Conservation (phyloP, 441 rosid species). For the Gossypium schwendimanii region DNA sequence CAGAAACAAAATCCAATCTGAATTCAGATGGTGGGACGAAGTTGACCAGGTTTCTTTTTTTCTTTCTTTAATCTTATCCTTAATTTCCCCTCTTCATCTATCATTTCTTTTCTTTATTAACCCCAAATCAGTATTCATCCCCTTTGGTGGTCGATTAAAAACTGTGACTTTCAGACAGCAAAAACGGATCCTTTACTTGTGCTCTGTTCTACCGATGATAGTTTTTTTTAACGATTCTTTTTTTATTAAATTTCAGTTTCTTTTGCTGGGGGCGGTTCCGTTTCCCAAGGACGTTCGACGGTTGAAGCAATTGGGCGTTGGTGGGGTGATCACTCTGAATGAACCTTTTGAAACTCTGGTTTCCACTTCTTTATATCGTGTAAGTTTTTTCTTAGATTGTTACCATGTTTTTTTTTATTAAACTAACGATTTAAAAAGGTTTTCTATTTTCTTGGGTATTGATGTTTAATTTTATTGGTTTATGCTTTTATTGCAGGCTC, state of each 20-base stretch:
- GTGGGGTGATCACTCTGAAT: conserved; percentile 79
- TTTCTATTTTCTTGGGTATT: neutral
- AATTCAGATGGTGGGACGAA: conserved; percentile 82
- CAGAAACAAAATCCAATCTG: conserved; percentile 61
- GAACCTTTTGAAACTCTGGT: conserved; percentile 79
- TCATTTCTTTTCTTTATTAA: neutral
- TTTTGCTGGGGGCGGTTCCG: conserved; percentile 81
- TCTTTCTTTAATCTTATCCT: neutral
- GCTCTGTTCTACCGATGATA: neutral
- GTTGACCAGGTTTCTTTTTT: conserved; percentile 47
- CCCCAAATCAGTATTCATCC: neutral
- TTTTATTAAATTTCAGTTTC: conserved; percentile 30
- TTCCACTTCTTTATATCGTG: conserved; percentile 55
- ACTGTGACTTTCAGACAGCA: neutral
- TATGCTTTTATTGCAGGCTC: conserved; percentile 35
- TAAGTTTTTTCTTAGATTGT: conserved; percentile 19
- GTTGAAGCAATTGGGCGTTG: conserved; percentile 60
- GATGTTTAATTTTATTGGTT: neutral
- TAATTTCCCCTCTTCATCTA: neutral
- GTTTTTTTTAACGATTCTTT: neutral
- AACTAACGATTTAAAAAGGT: neutral
- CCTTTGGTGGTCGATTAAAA: neutral
- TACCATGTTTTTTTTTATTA: neutral
- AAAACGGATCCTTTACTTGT: neutral
- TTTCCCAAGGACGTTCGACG: conserved; percentile 68